These are phyloP conservation scores for Elaeis oleifera DNA, from an alignment of 202 grass and related monocot species.

Conservation along the genomic window DNA sequence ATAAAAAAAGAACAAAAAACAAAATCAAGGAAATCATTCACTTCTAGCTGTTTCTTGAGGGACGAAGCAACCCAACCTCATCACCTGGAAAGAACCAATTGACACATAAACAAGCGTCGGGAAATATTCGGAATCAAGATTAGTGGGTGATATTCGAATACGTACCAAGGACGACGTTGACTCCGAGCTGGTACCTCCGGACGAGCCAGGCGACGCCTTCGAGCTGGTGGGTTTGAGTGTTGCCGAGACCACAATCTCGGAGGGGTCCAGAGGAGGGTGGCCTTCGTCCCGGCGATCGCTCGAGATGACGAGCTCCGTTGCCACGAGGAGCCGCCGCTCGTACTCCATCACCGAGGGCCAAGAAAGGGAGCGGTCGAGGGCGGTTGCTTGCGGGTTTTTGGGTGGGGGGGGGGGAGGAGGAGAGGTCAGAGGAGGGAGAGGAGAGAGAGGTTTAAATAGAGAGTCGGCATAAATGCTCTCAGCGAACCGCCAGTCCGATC, in stretches of 20 bases:
- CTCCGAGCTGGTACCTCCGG: constrained; percentile 66
- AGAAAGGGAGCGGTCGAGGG: background rate
- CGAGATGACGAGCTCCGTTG: constrained; percentile 51
- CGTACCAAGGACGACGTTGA: constrained; percentile 74
- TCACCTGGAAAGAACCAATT: constrained; percentile 1
- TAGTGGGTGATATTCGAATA: background rate
- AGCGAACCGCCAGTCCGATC: too few relatives aligned
- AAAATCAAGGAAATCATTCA: constrained; percentile 8
- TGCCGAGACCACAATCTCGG: constrained; percentile 49
- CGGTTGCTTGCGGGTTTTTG: too few relatives aligned
- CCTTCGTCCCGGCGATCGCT: constrained; percentile 10
- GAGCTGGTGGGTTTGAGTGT: constrained; percentile 78
- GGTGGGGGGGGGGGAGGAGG: too few relatives aligned
- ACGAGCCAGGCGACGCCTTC: constrained; percentile 80
- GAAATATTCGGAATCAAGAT: background rate
- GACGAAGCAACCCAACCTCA: background rate
- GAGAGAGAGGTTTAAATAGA: too few relatives aligned
- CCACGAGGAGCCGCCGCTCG: constrained; percentile 52
- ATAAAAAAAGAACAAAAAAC: constrained; percentile 3
- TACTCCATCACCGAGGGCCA: constrained; percentile 27
- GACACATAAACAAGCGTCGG: background rate
- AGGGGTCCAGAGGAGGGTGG: background rate
- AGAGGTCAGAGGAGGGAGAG: too few relatives aligned
- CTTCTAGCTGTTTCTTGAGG: background rate
- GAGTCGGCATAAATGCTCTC: too few relatives aligned